These are phyloP conservation scores for Aureobasidium sp. DNA, from an alignment of 2,329 filamentous ascomycete genomes.

Conservation along the genomic window DNA sequence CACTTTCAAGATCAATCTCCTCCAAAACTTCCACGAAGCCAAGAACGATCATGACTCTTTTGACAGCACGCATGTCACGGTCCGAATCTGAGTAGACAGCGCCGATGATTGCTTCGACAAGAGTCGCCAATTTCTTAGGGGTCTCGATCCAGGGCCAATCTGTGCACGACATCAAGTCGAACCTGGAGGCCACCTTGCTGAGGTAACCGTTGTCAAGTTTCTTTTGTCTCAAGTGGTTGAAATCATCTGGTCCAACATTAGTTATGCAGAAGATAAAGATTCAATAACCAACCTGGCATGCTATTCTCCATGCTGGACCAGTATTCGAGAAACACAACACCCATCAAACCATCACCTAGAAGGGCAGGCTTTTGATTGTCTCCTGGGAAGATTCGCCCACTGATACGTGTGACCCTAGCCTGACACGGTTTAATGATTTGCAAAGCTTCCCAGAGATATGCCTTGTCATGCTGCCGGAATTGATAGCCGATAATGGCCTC, in stretches of 20 bases:
- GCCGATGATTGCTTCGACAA: slow-evolving; percentile 11
- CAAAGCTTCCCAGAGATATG: slow-evolving; percentile 3
- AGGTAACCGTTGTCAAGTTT: not conserved
- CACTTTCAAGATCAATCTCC: too few relatives aligned
- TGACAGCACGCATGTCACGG: not conserved
- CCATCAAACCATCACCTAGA: not conserved
- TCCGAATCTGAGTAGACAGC: not conserved
- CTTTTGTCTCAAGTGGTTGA: not conserved
- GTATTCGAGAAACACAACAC: not conserved
- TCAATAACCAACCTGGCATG: not conserved
- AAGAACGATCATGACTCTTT: not conserved
- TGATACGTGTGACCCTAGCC: not conserved
- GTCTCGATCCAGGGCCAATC: not conserved
- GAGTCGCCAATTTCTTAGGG: not conserved
- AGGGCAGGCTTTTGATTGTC: not conserved
- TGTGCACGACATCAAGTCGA: not conserved
- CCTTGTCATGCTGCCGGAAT: too few relatives aligned
- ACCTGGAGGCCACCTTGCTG: not conserved
- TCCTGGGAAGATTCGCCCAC: not conserved
- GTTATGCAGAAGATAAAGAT: not conserved
- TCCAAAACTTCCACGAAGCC: not conserved
- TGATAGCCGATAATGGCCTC: too few relatives aligned
- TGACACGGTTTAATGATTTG: not conserved
- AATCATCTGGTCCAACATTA: not conserved
- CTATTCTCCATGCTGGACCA: not conserved